Evolutionary conservation across 2,329 filamentous ascomycete genomes (phyloP).

Genomic region (Phaeosphaeria sp.): DNA sequence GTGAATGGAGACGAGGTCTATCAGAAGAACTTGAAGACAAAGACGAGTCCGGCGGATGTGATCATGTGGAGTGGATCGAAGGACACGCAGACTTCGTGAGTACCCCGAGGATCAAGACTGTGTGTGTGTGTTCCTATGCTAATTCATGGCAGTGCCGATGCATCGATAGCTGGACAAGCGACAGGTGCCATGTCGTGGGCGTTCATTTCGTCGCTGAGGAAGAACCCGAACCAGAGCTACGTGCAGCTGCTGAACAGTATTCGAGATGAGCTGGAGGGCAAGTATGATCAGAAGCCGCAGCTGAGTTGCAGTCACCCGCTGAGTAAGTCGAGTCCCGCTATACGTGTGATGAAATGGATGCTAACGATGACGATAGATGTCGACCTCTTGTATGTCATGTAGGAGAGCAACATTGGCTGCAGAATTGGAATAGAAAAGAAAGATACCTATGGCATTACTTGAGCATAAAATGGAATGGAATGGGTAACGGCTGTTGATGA

Average conservation of each 20-base stretch:
- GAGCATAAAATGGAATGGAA: constrained; percentile 7
- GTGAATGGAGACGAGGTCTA: constrained; percentile 79
- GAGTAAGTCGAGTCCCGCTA: constrained; percentile 65
- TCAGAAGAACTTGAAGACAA: constrained; percentile 82
- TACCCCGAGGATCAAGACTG: constrained; percentile 41
- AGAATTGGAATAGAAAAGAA: neutral
- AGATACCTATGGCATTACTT: neutral
- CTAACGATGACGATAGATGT: constrained; percentile 38
- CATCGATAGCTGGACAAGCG: constrained; percentile 83
- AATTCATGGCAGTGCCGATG: constrained; percentile 73
- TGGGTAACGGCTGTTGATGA: constrained; percentile 9
- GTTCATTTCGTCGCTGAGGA: constrained; percentile 88
- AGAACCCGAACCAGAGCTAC: constrained; percentile 95
- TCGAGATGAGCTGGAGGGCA: constrained; percentile 82
- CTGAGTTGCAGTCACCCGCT: constrained; percentile 94
- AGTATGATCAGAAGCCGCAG: constrained; percentile 95
- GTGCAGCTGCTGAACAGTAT: constrained; percentile 95
- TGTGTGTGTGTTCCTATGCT: constrained; percentile 1
- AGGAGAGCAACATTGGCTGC: constrained; percentile 13
- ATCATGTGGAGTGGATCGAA: constrained; percentile 98
- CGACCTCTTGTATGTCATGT: constrained; percentile 56
- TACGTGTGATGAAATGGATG: neutral
- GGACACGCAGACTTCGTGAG: constrained; percentile 90
- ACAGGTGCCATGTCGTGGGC: constrained; percentile 99
- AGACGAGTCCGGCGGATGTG: constrained; percentile 93